Percentiles rank a stretch among this genome's conserved stretches.
Conservation (phyloP, 2,329 filamentous ascomycete species). For the Laburnicola sp. region DNA sequence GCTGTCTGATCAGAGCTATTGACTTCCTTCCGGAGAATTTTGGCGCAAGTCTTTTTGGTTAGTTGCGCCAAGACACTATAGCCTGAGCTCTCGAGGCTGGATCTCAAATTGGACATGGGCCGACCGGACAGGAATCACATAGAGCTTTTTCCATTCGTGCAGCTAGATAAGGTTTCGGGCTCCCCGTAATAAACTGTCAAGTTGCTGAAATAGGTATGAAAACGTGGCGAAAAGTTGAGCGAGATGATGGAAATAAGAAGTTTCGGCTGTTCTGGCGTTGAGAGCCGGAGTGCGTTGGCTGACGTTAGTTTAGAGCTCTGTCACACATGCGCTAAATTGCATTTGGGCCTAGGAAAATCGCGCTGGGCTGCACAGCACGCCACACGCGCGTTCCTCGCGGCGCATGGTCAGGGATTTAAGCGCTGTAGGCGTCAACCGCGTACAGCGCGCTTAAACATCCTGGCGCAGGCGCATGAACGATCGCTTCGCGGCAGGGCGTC, state of each 20-base stretch:
- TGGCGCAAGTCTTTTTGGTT: not conserved
- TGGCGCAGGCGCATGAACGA: constrained; percentile 4
- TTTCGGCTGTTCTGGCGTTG: not conserved
- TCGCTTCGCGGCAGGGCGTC: constrained; percentile 8
- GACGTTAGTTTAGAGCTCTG: constrained; percentile 22
- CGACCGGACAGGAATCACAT: not conserved
- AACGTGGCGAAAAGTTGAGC: no score
- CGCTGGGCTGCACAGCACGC: constrained; percentile 5
- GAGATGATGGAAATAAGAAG: not conserved
- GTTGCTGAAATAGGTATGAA: no score
- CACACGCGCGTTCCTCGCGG: constrained; percentile 9
- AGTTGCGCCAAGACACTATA: not conserved
- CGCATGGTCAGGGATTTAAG: not conserved
- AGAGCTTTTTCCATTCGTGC: not conserved
- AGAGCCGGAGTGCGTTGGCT: constrained; percentile 1
- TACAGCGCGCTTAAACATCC: not conserved
- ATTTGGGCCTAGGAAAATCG: constrained; percentile 1
- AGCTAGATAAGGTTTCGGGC: not conserved
- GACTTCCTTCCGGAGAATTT: no score
- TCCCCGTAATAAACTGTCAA: no score
- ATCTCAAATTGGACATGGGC: not conserved
- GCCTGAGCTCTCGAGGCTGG: not conserved
- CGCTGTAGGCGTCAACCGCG: not conserved
- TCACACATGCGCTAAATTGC: constrained; percentile 12
- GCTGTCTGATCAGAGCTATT: not conserved